Base-by-base conservation (phyloP, 768 basidiomycete genomes). In the Mycena chlorophos region DNA sequence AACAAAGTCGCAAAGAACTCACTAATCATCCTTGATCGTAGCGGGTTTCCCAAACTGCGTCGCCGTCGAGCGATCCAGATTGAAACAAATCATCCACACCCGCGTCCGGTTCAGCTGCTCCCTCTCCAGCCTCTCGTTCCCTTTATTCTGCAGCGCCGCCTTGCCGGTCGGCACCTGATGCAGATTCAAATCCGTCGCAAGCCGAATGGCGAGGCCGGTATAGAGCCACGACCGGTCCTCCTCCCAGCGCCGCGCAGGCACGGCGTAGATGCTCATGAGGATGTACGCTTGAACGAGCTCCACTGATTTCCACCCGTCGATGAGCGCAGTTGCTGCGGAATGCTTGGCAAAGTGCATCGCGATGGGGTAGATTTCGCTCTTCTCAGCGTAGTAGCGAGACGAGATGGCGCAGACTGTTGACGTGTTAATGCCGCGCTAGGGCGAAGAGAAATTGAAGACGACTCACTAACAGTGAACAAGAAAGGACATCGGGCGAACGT, bases 221-320 rank as follows among this genome's bases (percentile, higher is more conserved):
- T 92, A 91, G 46, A 94, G 69, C 90, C 92, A 95, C 54, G 89
- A 90, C 26, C 91, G 79, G 66, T 95, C 92, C 63, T 95, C 91
- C 63, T 95, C 92, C 88, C 93, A 96, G 39, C 84, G 73, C 22
- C 86, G 80, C 1, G 89, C 90, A 3, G 89, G 90, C 1, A 91
- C 86, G 42, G 85, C 83, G 64, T 89, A 91, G 46, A 88, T 80
- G 59, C 86, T 87, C 87, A 92, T 87, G 49, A 97, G 77, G 46
- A 97, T 85, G 64, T 95, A 97, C 3, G 94, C 94, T 68, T 97
- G 94, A 49, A 88, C 88, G 1, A 95, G 77, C 69, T 97, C 93
- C 46, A 95, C 88, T 13, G 88, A 89, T 71, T 86, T 86, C 87
- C 84, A 87, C 46, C 88, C 88, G 61, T 89, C 86, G 49, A 89